phyloP scores from a whole-genome alignment of 345 rosid species.

The Lepidium didymum region DNA sequence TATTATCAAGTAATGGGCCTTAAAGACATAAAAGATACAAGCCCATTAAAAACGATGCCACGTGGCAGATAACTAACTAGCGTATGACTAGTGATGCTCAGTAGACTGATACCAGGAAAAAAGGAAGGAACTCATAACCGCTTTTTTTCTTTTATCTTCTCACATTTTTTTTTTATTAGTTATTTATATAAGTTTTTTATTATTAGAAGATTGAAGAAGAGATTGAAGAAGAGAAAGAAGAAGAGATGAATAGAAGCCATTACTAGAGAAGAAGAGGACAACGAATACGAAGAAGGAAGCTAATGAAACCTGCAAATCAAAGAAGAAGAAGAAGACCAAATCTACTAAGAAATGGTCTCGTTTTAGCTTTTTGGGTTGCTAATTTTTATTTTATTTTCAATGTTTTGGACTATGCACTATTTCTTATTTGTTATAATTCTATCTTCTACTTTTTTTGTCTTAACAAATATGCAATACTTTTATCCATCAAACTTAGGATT shows the following conservation, averaged over 20 bases:
- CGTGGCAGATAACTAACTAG: conserved; percentile 12
- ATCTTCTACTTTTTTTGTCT: not conserved
- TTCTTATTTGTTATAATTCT: not conserved
- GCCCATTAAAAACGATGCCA: not conserved
- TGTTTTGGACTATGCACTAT: conserved; percentile 1
- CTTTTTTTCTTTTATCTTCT: conserved; percentile 11
- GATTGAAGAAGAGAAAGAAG: conserved; percentile 22
- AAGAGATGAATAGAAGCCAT: conserved; percentile 13
- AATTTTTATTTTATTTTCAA: not conserved
- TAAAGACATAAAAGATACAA: not conserved
- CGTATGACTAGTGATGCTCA: conserved; percentile 24
- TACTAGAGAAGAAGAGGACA: not conserved
- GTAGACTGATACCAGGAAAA: conserved; percentile 13
- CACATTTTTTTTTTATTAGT: not conserved
- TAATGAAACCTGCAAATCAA: conserved; percentile 27
- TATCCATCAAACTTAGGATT: not conserved
- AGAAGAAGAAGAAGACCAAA: conserved; percentile 27
- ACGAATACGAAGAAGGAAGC: conserved; percentile 4
- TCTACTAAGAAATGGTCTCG: conserved; percentile 36
- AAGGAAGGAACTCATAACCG: conserved; percentile 34
- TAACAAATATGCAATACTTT: not conserved
- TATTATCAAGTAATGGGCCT: not conserved
- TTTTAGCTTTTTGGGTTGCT: conserved; percentile 47
- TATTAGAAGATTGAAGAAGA: conserved; percentile 17
- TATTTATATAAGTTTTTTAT: not conserved